Base-by-base conservation (phyloP, 805 yeast genomes). In the Saturnispora silvae region DNA sequence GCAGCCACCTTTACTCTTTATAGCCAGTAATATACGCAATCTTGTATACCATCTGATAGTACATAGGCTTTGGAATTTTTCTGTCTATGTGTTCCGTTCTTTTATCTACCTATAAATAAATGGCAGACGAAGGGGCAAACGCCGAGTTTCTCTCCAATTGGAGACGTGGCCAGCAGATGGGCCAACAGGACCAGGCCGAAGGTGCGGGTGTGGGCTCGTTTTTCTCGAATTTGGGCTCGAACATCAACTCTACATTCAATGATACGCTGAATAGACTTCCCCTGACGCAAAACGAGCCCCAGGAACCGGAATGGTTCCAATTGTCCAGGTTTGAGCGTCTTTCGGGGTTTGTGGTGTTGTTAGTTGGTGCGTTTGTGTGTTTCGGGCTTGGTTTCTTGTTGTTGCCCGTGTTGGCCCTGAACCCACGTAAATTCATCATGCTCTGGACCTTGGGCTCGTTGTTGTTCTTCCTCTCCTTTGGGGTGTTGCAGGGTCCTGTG, bases 371-470 rank as follows among this genome's bases (percentile, higher is more conserved):
- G 0, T 60, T 70, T n/a, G 74, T 80, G 2, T 85, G 96, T 52
- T 92, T 89, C 57, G 68, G 77, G 10, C 57, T 89, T 20, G 83
- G 96, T 45, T 72, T 89, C 44, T 74, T 85, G 33, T 60, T 89
- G 49, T 78, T 92, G 56, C 98, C 98, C 0, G 86, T 89, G 13
- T 63, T 92, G 45, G 87, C 95, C 2, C 61, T 86, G 35, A 79
- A 82, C 48, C 98, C 97, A 13, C 68, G 94, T 34, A 92, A 92
- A 57, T 89, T 92, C 54, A 96, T 94, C 10, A 63, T 77, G 47
- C 53, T 81, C 24, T 92, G 98, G 97, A 76, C 95, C 2, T 64
- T 89, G 60, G 98, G 97, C 0, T 81, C 95, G 2, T 53, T 92
- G 11, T 60, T 92, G 31, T 89, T 92, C 59, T 83, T 92, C 15